Evolutionary conservation across 305 asterid species (phyloP).

Genomic region (Fraxinus nigra): DNA sequence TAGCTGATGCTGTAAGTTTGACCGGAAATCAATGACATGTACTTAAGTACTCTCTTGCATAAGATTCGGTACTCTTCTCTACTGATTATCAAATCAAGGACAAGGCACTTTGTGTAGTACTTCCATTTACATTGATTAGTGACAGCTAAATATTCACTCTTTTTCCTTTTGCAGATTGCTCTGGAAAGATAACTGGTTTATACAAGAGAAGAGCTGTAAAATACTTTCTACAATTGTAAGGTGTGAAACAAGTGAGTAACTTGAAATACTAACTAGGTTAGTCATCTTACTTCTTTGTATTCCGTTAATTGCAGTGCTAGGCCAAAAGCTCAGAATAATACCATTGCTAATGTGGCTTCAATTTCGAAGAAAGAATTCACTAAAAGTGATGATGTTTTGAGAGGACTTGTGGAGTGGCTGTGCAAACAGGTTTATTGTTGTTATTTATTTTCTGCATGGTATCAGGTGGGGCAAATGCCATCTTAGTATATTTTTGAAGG

Average conservation of each 20-base stretch:
- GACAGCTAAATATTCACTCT: slow-evolving; percentile 8
- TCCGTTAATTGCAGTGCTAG: slow-evolving; percentile 61
- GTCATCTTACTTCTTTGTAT: slow-evolving; percentile 16
- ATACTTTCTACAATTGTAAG: slow-evolving; percentile 79
- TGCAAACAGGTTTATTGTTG: slow-evolving; percentile 64
- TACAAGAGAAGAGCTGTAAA: slow-evolving; percentile 93
- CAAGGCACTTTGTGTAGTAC: background rate
- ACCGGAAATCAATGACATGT: background rate
- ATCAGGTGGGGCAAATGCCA: background rate
- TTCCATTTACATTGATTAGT: slow-evolving; percentile 16
- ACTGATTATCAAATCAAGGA: background rate
- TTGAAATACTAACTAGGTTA: slow-evolving; percentile 6
- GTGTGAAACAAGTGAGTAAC: slow-evolving; percentile 37
- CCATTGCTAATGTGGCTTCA: slow-evolving; percentile 48
- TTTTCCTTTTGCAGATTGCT: slow-evolving; percentile 60
- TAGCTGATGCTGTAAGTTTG: slow-evolving; percentile 13
- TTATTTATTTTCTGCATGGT: background rate
- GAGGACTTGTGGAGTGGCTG: slow-evolving; percentile 85
- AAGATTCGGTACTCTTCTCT: background rate
- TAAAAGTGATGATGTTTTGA: slow-evolving; percentile 66
- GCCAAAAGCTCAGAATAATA: slow-evolving; percentile 51
- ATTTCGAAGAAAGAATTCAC: slow-evolving; percentile 55
- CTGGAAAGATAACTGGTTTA: slow-evolving; percentile 86
- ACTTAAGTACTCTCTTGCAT: slow-evolving; percentile 10
- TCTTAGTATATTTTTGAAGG: background rate